Evolutionary conservation across 306 rosid genomes (phyloP).

Genomic region (Comarum palustre): DNA sequence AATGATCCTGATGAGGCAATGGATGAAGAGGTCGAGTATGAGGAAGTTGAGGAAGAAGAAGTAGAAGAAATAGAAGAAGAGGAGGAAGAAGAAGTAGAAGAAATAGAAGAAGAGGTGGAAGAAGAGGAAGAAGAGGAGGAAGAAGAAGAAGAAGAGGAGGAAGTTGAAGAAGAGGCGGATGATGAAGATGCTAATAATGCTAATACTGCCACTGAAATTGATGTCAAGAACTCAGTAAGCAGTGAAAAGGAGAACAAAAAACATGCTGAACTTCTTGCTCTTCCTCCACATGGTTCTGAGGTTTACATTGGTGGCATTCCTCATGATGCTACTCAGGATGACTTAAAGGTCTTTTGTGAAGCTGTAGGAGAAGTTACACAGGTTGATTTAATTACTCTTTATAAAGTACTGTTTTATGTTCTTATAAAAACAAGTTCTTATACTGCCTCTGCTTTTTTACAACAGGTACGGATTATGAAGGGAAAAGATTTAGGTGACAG

Average conservation of each 20-base stretch:
- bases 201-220: constrained; percentile 21
- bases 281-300: constrained; percentile 98
- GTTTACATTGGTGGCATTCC: constrained; percentile 93
- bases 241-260: constrained; percentile 60
- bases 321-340: constrained; percentile 57
- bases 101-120: constrained; percentile 45
- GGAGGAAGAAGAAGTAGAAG: constrained; percentile 53
- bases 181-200: constrained; percentile 42
- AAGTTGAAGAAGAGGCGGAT: constrained; percentile 53
- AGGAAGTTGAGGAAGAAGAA: constrained; percentile 86
- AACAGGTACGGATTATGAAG: constrained; percentile 90
- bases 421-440: constrained; percentile 8
- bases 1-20: constrained; percentile 69
- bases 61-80: constrained; percentile 69
- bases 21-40: constrained; percentile 85
- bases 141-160: constrained; percentile 49
- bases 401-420: constrained; percentile 11
- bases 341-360: constrained; percentile 68
- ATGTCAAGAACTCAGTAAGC: constrained; percentile 26
- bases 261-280: constrained; percentile 81
- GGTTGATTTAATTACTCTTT: constrained; percentile 44
- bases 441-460: constrained; percentile 25
- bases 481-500: constrained; percentile 70
- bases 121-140: constrained; percentile 46
- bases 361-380: constrained; percentile 73